phyloP scores from a whole-genome alignment of 345 rosid species.

The Lenwebbia sp. region DNA sequence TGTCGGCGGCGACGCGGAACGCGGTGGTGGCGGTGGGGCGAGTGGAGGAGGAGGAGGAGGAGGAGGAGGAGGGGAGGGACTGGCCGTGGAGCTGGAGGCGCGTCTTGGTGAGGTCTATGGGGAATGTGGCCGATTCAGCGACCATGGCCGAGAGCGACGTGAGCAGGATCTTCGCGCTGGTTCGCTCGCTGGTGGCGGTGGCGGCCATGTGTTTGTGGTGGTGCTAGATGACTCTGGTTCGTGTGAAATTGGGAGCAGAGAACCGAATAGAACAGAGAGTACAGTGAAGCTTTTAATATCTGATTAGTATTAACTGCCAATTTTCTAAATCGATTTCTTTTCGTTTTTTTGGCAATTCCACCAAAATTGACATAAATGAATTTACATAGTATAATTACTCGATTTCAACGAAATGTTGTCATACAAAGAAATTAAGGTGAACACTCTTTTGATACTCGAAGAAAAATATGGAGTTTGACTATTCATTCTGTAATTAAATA shows the following conservation, averaged over 20 bases:
- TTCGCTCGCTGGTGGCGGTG: background rate
- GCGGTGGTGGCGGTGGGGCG: conserved; percentile 37
- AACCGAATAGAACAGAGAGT: background rate
- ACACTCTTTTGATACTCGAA: too few species aligned
- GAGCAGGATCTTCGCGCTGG: conserved; percentile 32
- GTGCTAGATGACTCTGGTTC: background rate
- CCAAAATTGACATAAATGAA: too few species aligned
- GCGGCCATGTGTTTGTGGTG: background rate
- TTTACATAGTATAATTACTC: too few species aligned
- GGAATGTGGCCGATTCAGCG: conserved; percentile 74
- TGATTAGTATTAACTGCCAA: background rate
- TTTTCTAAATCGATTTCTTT: background rate
- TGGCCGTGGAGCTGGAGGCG: conserved; percentile 73
- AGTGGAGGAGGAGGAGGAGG: conserved; percentile 24
- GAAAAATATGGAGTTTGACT: too few species aligned
- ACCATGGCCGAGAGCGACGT: conserved; percentile 74
- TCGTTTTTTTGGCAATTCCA: too few species aligned
- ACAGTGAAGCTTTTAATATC: background rate
- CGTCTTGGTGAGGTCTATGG: conserved; percentile 80
- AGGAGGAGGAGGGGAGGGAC: conserved; percentile 10
- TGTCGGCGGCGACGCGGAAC: conserved; percentile 40
- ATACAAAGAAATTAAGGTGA: too few species aligned
- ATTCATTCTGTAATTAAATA: too few species aligned
- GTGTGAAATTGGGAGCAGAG: background rate
- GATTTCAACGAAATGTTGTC: too few species aligned